Evolutionary conservation across 495 filamentous ascomycete genomes (phyloP).

Genomic region (Cercophora scortea): DNA sequence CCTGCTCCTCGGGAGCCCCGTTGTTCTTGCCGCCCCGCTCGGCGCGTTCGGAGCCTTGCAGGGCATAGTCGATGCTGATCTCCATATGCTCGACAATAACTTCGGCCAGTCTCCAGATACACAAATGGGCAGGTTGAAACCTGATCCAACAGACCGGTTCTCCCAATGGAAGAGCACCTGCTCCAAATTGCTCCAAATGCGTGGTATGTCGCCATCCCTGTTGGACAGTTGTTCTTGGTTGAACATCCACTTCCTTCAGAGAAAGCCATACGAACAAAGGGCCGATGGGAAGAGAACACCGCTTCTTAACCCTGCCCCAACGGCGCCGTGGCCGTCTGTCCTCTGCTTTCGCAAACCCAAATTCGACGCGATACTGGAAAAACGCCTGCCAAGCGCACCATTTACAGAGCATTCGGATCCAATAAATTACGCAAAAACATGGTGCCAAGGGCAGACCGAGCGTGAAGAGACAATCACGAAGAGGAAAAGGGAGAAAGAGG

Average conservation of each 20-base stretch:
- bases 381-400: slow-evolving; percentile 1
- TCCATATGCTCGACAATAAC: slow-evolving; percentile 14
- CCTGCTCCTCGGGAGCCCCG: slow-evolving; percentile 25
- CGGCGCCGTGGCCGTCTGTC: slow-evolving; percentile 40
- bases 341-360: slow-evolving; percentile 42
- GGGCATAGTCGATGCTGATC: slow-evolving; percentile 18
- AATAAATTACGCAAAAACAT: slow-evolving; percentile 58
- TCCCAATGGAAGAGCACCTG: slow-evolving; percentile 33
- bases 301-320: slow-evolving; percentile 20
- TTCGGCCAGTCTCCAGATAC: slow-evolving; percentile 41
- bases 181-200: slow-evolving; percentile 32
- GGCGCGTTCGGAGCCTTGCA: slow-evolving; percentile 38
- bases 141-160: slow-evolving; percentile 30
- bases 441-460: slow-evolving; percentile 47
- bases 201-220: slow-evolving; percentile 29
- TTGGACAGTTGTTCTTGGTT: slow-evolving; percentile 28
- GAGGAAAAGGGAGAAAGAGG: slow-evolving; percentile 47
- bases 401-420: slow-evolving; percentile 42
- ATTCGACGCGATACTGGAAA: slow-evolving; percentile 11
- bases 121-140: slow-evolving; percentile 27
- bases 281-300: slow-evolving; percentile 36
- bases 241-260: slow-evolving; percentile 23
- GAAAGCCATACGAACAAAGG: slow-evolving; percentile 31
- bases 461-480: slow-evolving; percentile 37
- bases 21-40: slow-evolving; percentile 37